Base-by-base conservation (phyloP, 169 alveolate species). In the Theileria equi region DNA sequence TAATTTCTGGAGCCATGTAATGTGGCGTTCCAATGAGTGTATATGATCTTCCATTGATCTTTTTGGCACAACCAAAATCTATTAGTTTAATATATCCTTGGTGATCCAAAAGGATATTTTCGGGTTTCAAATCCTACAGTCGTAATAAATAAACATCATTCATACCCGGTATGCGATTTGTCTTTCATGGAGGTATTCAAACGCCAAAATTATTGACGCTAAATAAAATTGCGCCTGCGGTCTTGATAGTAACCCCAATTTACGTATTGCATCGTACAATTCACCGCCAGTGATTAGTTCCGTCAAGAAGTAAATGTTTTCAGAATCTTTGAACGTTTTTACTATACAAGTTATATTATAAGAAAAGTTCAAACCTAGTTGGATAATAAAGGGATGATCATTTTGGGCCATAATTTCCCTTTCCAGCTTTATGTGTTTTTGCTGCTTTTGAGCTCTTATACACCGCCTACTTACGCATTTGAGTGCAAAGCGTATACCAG, bases 1-100 rank as follows among this genome's bases (percentile, higher is more conserved):
- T 88, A 43, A 93, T 91, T 45, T 94, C 96, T 7, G 98, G 98
- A 5, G 98, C 98, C 98, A 95, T 95, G 50, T 95, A 95, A 69
- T 94, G 98, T 38, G 98, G 98, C 1, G 98, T 94, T 0, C 98
- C 98, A n/a, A 93, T 93, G 26, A 94, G 90, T 19, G 98, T 94
- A 70, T 88, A 94, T 5, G 97, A 90, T 73, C 98, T 89, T 13
- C 94, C 96, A 65, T 82, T 79, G 17, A 96, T 85, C 53, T 90
- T 92, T 73, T 94, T 94, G 25, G 99, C 98, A 63, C 98, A 93
- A 29, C 99, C 98, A 47, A 97, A 91, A 80, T 96, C 99, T 34
- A 95, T 93, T 47, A 96, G 81, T 69, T 95, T 97, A 28, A 96
- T 89, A 79, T 94, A 95, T n/a, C 99, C 99, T 58, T 96, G 96